Evolutionary conservation across 306 rosid species (phyloP), one percentile per base, ranked within the genome.

Genomic region (Trifolium pratense): DNA sequence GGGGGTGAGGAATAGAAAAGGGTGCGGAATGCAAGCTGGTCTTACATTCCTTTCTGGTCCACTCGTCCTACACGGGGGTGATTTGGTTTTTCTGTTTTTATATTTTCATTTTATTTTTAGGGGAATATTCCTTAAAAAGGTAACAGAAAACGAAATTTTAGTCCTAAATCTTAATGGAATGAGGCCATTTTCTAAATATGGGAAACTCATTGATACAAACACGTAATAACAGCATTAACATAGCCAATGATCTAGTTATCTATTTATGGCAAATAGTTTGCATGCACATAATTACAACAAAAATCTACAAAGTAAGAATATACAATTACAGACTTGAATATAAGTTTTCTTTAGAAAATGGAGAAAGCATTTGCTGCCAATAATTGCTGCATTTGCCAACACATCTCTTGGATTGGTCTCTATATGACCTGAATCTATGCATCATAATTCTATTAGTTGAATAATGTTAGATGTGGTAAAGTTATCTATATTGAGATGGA

Each of bases 21-120:
- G 40, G 25, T 53, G 77, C 58, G 74, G 31, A 72, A 65, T 4
- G 46, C 76, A 68, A 75, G 76, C 52, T 80, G 40, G 56, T 59
- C 45, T 56, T 55, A 25, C 42, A 39, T 20, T 65, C 69, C 42
- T 62, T 69, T 72, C 70, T 61, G 67, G 57, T 58, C 25, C 51
- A 74, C 82, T 78, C 72, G 75, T 80, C 80, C 75, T 66, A 34
- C 36, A 75, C 87, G 75, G 81, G 87, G 83, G 68, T 55, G 48
- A 49, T 70, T 46, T 62, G 36, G 71, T 70, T 80, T 80, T 55
- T 55, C 46, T 61, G 51, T 52, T 56, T 56, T 52, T 55, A 18
- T 6, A 20, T 60, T 59, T 70, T 10, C 37, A 0, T 1, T 77
- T 77, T 81, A 75, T 75, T 81, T 81, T 75, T 70, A 75, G 81